These are phyloP conservation scores for Teunomyces kruisii DNA, from an alignment of 805 yeast genomes.

Conservation along the genomic window DNA sequence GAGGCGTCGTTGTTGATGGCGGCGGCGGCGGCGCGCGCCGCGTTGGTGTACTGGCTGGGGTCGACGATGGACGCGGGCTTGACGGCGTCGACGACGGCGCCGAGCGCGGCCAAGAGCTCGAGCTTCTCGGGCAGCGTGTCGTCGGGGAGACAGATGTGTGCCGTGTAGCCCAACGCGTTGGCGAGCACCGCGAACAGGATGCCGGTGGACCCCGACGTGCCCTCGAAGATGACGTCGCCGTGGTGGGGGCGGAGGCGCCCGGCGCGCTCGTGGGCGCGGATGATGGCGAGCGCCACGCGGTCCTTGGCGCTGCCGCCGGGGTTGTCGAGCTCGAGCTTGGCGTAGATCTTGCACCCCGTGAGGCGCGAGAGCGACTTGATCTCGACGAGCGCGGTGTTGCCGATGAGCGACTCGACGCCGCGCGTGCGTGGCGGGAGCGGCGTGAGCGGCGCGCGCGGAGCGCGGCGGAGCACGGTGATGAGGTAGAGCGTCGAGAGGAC, in stretches of 20 bases:
- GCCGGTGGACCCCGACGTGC: conserved; percentile 97
- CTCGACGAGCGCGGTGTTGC: conserved; percentile 83
- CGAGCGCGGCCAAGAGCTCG: conserved; percentile 65
- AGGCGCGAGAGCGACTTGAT: conserved; percentile 65
- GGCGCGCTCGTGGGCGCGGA: conserved; percentile 59
- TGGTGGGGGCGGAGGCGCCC: conserved; percentile 58
- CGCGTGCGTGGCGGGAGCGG: conserved; percentile 29
- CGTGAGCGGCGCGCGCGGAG: conserved; percentile 12
- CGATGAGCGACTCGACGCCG: conserved; percentile 81
- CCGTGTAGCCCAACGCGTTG: conserved; percentile 80
- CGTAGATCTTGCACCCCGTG: conserved; percentile 83
- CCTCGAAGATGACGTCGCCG: conserved; percentile 84
- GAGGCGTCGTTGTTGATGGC: conserved; percentile 39
- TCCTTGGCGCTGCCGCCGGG: conserved; percentile 98
- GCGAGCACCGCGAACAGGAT: conserved; percentile 91
- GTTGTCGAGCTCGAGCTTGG: conserved; percentile 79
- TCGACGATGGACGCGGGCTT: conserved; percentile 95
- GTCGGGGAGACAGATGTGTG: conserved; percentile 93
- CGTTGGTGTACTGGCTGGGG: conserved; percentile 88
- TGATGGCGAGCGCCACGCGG: conserved; percentile 85
- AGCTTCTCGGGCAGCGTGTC: conserved; percentile 88
- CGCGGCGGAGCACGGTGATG: conserved; percentile 7
- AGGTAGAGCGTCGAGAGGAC: conserved; percentile 12
- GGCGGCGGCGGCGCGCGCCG: conserved; percentile 71
- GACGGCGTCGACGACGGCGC: conserved; percentile 82